phyloP scores from a whole-genome alignment of 768 basidiomycete genomes.

The Hortiboletus flavorubellus region DNA sequence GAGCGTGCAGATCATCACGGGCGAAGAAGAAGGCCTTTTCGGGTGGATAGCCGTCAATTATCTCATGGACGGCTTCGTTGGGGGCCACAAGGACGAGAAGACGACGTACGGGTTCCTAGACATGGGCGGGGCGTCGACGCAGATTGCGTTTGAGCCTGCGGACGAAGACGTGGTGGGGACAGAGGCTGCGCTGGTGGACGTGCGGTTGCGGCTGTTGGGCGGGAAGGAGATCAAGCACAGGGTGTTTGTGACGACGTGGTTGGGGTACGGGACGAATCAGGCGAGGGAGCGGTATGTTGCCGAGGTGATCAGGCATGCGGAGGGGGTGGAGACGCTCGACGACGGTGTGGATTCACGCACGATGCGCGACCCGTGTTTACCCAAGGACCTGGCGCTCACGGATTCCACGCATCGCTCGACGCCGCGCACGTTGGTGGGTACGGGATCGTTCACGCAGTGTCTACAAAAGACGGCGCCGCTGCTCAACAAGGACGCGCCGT shows the following conservation, averaged over 20 bases:
- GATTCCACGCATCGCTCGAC: conserved; percentile 51
- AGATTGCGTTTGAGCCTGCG: conserved; percentile 95
- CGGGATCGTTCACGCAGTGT: conserved; percentile 88
- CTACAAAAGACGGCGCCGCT: conserved; percentile 68
- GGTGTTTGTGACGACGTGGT: conserved; percentile 97
- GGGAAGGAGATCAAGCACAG: conserved; percentile 87
- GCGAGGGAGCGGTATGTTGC: conserved; percentile 93
- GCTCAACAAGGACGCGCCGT: conserved; percentile 81
- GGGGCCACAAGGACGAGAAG: conserved; percentile 41
- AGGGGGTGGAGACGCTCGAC: conserved; percentile 31
- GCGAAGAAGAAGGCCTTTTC: conserved; percentile 97
- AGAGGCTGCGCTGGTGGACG: conserved; percentile 62
- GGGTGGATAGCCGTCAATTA: conserved; percentile 99
- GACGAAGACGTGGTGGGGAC: conserved; percentile 48
- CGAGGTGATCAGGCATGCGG: conserved; percentile 56
- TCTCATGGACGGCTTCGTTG: conserved; percentile 91
- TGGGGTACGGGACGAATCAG: conserved; percentile 97
- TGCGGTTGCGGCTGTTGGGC: conserved; percentile 74
- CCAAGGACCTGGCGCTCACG: conserved; percentile 60
- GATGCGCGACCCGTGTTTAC: conserved; percentile 89
- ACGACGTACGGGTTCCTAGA: conserved; percentile 98
- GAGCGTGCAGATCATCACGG: conserved; percentile 90
- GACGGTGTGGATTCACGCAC: conserved; percentile 28
- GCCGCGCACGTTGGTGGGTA: conserved; percentile 69
- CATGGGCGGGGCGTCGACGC: conserved; percentile 99